Evolutionary conservation across 345 rosid genomes (phyloP).

Genomic region (Eucalyptus curtisii): DNA sequence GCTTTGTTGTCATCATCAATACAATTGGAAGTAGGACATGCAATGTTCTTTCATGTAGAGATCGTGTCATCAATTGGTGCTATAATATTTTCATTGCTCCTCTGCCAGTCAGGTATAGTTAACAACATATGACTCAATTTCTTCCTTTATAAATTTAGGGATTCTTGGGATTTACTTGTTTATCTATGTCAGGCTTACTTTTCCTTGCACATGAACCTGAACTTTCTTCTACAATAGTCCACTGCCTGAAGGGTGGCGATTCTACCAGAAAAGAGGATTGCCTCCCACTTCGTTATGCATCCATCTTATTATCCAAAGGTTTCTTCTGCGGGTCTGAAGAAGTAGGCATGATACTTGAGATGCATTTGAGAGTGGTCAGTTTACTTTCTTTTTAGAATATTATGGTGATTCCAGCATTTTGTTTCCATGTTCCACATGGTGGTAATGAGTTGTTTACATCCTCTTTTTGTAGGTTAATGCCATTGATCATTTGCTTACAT

Average conservation of each 20-base stretch:
- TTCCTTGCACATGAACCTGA: constrained; percentile 75
- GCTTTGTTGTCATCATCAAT: constrained; percentile 70
- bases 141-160: not conserved
- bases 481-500: constrained; percentile 65
- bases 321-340: constrained; percentile 75
- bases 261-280: constrained; percentile 65
- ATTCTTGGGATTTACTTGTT: constrained; percentile 6
- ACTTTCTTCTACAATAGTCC: constrained; percentile 57
- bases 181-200: constrained; percentile 46
- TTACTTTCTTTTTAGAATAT: not conserved
- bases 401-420: not conserved
- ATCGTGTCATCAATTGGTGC: constrained; percentile 61
- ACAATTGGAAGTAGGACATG: constrained; percentile 50
- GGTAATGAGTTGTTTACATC: not conserved
- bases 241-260: constrained; percentile 49
- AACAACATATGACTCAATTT: not conserved
- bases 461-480: constrained; percentile 56
- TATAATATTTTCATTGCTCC: constrained; percentile 70
- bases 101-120: constrained; percentile 62
- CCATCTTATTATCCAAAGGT: constrained; percentile 69
- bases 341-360: constrained; percentile 81
- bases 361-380: constrained; percentile 94
- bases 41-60: constrained; percentile 35
- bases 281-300: constrained; percentile 86
- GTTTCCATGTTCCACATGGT: not conserved